phyloP scores from a whole-genome alignment of 208 protist genomes.

The Leishmania tropica region DNA sequence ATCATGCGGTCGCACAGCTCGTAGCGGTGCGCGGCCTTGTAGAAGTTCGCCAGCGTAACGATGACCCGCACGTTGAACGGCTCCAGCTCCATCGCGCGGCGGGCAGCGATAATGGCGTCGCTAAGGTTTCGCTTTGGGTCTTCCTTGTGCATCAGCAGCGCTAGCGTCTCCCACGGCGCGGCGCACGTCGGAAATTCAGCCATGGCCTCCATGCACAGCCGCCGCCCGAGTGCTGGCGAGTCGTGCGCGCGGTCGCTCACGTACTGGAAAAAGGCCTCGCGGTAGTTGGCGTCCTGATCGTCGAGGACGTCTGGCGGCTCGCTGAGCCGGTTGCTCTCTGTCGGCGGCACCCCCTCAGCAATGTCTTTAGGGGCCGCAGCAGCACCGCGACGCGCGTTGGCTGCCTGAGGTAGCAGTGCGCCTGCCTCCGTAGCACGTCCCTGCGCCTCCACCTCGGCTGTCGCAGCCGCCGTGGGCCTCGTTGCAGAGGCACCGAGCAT shows the following conservation, averaged over 20 bases:
- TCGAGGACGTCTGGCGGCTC: slow-evolving; percentile 40
- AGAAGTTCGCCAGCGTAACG: slow-evolving; percentile 72
- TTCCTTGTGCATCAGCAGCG: slow-evolving; percentile 68
- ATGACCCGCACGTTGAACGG: slow-evolving; percentile 57
- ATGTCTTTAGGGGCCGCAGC: background rate
- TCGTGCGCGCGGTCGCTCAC: slow-evolving; percentile 61
- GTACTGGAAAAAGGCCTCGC: slow-evolving; percentile 59
- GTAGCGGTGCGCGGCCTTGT: slow-evolving; percentile 58
- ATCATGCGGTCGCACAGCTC: slow-evolving; percentile 68
- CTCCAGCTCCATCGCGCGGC: slow-evolving; percentile 61
- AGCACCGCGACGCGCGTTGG: background rate
- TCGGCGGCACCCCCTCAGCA: background rate
- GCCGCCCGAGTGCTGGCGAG: slow-evolving; percentile 43
- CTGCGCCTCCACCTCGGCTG: background rate
- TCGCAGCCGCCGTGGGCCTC: background rate
- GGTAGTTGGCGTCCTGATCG: slow-evolving; percentile 57
- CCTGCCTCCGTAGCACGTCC: background rate
- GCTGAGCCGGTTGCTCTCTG: background rate
- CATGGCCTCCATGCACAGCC: slow-evolving; percentile 66
- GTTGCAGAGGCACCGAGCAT: background rate
- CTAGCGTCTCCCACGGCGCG: slow-evolving; percentile 67
- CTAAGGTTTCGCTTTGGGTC: slow-evolving; percentile 50
- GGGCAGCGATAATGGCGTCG: slow-evolving; percentile 68
- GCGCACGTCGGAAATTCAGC: slow-evolving; percentile 64
- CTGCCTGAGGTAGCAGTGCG: background rate